Percentiles rank a stretch among this genome's conserved stretches.
Conservation (phyloP, 2,329 filamentous ascomycete species). For the Lasiodiplodia sp. region DNA sequence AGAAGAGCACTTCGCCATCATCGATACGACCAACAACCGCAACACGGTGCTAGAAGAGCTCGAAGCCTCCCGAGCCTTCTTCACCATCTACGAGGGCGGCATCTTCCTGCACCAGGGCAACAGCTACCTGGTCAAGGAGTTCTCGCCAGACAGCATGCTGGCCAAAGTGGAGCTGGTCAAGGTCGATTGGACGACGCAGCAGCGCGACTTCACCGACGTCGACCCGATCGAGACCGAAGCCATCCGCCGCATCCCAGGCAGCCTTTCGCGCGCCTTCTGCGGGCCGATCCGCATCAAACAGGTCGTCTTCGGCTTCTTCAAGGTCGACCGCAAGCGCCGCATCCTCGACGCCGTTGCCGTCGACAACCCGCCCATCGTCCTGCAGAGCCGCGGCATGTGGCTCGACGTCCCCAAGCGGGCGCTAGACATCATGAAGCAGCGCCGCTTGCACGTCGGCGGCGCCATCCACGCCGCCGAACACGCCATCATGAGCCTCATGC, state of each 20-base stretch:
- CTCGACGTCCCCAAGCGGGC: conserved; percentile 84
- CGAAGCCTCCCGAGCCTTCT: conserved; percentile 93
- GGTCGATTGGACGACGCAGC: conserved; percentile 93
- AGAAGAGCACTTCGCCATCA: conserved; percentile 91
- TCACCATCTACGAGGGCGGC: conserved; percentile 94
- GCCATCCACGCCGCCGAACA: conserved; percentile 96
- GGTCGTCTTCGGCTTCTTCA: conserved; percentile 96
- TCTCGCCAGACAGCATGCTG: conserved; percentile 79
- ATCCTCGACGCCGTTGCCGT: conserved; percentile 93
- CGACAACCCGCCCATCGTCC: conserved; percentile 88
- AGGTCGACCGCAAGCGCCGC: conserved; percentile 83
- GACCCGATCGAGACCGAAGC: conserved; percentile 92
- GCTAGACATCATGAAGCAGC: conserved; percentile 76
- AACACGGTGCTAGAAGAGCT: conserved; percentile 93
- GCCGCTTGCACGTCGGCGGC: conserved; percentile 80
- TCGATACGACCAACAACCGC: conserved; percentile 82
- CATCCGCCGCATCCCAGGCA: conserved; percentile 73
- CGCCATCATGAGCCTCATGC: conserved; percentile 83
- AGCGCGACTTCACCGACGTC: conserved; percentile 92
- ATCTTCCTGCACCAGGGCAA: conserved; percentile 97
- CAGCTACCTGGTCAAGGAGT: conserved; percentile 90
- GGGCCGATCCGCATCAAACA: conserved; percentile 86
- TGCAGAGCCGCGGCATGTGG: conserved; percentile 91
- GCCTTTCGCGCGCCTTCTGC: conserved; percentile 77
- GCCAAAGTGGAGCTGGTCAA: conserved; percentile 88